Percentiles rank a stretch among this genome's conserved stretches.
Conservation (phyloP, 148 eudicot species). For the Arbutus unedo region DNA sequence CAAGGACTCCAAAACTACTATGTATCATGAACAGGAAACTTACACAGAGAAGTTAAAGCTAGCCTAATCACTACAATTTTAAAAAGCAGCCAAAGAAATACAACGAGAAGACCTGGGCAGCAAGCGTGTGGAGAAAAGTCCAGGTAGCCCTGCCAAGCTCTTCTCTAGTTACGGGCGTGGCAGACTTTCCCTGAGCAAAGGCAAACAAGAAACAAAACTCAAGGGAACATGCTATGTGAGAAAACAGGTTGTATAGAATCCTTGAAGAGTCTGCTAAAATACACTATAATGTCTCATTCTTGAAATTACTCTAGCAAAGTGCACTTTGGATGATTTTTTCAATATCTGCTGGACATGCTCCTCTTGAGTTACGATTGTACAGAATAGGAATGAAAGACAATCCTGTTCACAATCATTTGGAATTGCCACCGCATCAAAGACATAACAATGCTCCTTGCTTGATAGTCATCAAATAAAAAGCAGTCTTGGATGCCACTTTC, state of each 20-base stretch:
- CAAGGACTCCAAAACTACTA: not conserved
- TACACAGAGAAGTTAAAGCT: not conserved
- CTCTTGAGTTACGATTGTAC: too few species aligned
- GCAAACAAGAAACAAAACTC: not conserved
- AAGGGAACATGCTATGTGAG: not conserved
- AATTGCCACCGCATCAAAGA: not conserved
- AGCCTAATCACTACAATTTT: not conserved
- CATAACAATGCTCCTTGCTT: too few species aligned
- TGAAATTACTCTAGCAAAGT: too few species aligned
- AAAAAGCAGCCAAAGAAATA: conserved; percentile 10
- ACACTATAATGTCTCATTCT: too few species aligned
- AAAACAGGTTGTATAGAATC: not conserved
- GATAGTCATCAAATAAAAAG: not conserved
- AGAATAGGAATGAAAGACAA: not conserved
- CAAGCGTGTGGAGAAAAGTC: conserved; percentile 95
- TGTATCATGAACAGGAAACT: not conserved
- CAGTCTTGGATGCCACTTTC: not conserved
- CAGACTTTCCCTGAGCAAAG: conserved; percentile 44
- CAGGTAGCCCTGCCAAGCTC: conserved; percentile 94
- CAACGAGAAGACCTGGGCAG: conserved; percentile 64
- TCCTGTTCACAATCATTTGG: not conserved
- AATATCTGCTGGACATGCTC: too few species aligned
- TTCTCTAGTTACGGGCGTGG: conserved; percentile 66
- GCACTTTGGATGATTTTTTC: too few species aligned
- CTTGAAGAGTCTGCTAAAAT: too few species aligned